These are phyloP conservation scores for Viola odorata DNA, from an alignment of 345 rosid genomes.

Conservation along the genomic window DNA sequence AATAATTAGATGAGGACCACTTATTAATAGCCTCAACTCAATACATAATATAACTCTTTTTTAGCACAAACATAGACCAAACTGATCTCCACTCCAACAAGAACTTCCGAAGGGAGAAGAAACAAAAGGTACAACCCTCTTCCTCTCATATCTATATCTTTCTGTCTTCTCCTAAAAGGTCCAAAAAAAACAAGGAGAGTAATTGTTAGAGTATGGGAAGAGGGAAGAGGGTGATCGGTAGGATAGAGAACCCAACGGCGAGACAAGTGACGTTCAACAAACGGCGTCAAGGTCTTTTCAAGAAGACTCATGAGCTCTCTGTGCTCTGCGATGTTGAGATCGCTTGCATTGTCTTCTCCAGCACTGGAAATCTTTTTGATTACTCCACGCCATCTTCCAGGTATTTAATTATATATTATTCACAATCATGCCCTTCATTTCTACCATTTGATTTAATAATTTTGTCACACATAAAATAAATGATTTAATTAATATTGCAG, in stretches of 20 bases:
- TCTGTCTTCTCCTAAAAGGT: not conserved
- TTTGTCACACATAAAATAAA: not conserved
- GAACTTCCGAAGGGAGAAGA: too few species aligned
- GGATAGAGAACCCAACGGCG: constrained; percentile 37
- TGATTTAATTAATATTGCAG: constrained; percentile 15
- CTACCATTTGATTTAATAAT: not conserved
- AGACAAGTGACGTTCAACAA: constrained; percentile 45
- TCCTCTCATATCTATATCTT: too few species aligned
- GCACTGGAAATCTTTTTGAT: constrained; percentile 36
- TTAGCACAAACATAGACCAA: too few species aligned
- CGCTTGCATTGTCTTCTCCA: constrained; percentile 43
- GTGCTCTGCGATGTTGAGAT: constrained; percentile 47
- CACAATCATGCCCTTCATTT: not conserved
- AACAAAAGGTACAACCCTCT: too few species aligned
- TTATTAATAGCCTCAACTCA: too few species aligned
- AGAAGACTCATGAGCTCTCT: constrained; percentile 44
- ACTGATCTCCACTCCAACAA: too few species aligned
- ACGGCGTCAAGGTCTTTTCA: constrained; percentile 43
- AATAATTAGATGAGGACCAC: too few species aligned
- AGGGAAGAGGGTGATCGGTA: constrained; percentile 38
- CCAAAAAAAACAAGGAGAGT: not conserved
- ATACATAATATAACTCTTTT: too few species aligned
- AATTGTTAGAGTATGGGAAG: constrained; percentile 29
- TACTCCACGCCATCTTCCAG: constrained; percentile 29
- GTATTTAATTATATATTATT: constrained; percentile 3